Conservation (phyloP, 2,329 filamentous ascomycete genomes). For the Pseudocercospora eumusae region DNA sequence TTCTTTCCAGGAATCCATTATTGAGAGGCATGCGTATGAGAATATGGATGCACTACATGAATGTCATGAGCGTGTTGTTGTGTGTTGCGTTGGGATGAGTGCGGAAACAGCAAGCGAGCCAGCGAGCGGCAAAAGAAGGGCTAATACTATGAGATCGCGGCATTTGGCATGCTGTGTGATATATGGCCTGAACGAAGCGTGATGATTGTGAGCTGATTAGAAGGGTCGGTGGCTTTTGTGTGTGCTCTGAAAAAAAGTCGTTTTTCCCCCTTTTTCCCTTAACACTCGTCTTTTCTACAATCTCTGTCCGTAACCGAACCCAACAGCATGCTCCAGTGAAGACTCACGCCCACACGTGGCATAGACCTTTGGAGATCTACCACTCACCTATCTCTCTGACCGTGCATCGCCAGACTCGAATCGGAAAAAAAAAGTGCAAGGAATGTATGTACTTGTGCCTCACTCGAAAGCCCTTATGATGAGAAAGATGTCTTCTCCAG, state of each 20-base stretch:
- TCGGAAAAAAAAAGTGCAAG: background rate
- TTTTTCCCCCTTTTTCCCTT: background rate
- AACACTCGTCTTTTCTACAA: background rate
- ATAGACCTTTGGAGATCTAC: background rate
- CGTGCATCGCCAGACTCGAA: background rate
- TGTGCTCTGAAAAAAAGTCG: conserved; percentile 6
- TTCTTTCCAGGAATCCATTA: conserved; percentile 6
- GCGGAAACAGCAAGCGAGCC: conserved; percentile 1
- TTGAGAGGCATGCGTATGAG: conserved; percentile 4
- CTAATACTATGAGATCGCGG: background rate
- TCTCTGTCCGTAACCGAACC: background rate
- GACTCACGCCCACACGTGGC: background rate
- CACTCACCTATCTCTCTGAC: background rate
- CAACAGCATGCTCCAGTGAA: too few relatives aligned
- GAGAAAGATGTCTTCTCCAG: too few relatives aligned
- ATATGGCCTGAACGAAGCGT: conserved; percentile 6
- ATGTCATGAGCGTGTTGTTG: background rate
- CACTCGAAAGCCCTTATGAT: background rate
- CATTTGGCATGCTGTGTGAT: background rate
- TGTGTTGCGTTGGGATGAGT: background rate
- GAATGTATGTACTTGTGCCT: background rate
- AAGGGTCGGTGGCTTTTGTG: conserved; percentile 9
- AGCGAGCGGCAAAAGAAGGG: conserved; percentile 2
- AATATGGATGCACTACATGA: conserved; percentile 8
- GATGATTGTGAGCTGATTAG: conserved; percentile 10